Evolutionary conservation across 2,329 filamentous ascomycete species (phyloP), one percentile per base, ranked within the genome.

Genomic region (Metarhizium album): DNA sequence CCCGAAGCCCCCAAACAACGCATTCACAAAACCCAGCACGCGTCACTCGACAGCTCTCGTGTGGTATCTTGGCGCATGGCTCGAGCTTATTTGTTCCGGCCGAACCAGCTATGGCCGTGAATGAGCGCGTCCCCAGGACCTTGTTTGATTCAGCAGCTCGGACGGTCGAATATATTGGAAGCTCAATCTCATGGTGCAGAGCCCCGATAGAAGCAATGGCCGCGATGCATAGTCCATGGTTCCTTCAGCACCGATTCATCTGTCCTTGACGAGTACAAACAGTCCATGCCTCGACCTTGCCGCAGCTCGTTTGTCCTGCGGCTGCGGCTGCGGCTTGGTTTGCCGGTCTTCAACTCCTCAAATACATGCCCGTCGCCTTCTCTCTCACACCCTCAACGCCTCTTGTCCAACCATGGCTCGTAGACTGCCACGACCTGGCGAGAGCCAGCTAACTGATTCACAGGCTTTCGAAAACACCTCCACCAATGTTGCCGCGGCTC

Each of bases 381-480:
- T n/a, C 24, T n/a, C 33, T 42, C 4, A 22, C 40, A 23, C 7
- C 22, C 33, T 3, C 31, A 45, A n/a, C 50, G 14, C 8, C 23
- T 3, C 43, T 33, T 22, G 9, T 42, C 31, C 37, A n/a, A 16
- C 45, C 33, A 49, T 42, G 45, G 8, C 42, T 37, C n/a, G 24
- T 18, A 46, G 13, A 33, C 31, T 13, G 14, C 43, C n/a, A 8
- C 47, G 48, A 46, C 22, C 47, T 49, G 47, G 9, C 14, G 42
- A 42, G 20, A 46, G 35, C 27, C 40, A 49, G 59, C 63, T 68
- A 60, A 69, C 56, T 9, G 46, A 50, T 22, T 48, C 27, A 38
- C 62, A 97, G 93, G 93, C 93, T 56, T 98, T 98, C 70, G 93
- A 98, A 74, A 97, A 97, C 82, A 95, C 93, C 61, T 96, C 91